Evolutionary conservation across 768 basidiomycete genomes (phyloP), one percentile per base, ranked within the genome.

Genomic region (Mycena floridula): DNA sequence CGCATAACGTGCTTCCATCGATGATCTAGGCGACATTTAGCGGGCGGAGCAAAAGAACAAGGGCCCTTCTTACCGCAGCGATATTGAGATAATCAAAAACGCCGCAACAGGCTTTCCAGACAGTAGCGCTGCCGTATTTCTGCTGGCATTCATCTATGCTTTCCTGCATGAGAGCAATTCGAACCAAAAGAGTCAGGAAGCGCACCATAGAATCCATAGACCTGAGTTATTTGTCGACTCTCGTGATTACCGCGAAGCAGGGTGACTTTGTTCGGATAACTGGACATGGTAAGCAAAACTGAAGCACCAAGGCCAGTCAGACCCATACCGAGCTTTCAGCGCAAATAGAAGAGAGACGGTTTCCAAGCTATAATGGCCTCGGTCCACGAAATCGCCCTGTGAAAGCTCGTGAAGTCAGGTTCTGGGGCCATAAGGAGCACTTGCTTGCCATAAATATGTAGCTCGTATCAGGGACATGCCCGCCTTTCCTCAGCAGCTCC

Each of bases 151-250:
- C 95, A 59, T 96, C 94, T 89, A 50, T 25, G 21, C 18, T 37
- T 27, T 27, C 16, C 47, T 47, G 11, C 45, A 44, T 45, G 15
- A 37, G 26, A 35, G 18, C 25, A 32, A 25, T 23, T 9, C 27
- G 52, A 25, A 23, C 21, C 21, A 12, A 43, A 4, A 35, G 8
- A 46, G 25, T 2, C n/a, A 37, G 16, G 7, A 22, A 13, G 60
- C 81, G 50, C 46, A 93, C 93, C 93, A 59, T 96, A 97, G 62
- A 96, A 97, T n/a, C 94, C 95, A 48, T 97, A 97, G 2, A 93
- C 95, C 56, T 98, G 95, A 4, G 95, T 98, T 54, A 98, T 98
- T 63, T 98, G 95, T 50, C 95, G 70, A 55, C 89, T 93, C 63
- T 97, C 95, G 60, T 98, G 95, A 64, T 98, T 98, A 28, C 95